A percentile compares a stretch with the other conserved stretches of the same genome.
Conservation (phyloP, 495 filamentous ascomycete species). For the Xylaria venustula region DNA sequence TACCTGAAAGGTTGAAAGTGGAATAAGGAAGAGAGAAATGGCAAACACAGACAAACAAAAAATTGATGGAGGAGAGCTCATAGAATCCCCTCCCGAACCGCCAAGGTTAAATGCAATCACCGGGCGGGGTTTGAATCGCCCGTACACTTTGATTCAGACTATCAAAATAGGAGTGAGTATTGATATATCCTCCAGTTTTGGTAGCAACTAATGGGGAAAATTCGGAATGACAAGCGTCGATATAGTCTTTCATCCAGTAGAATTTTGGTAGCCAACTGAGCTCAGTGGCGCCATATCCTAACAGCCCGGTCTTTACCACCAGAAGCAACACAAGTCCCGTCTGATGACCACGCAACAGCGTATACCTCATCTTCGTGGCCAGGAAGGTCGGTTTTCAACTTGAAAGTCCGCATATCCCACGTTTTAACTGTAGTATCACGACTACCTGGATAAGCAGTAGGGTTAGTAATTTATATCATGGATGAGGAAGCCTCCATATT, state of each 20-base stretch:
- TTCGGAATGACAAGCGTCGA: background rate
- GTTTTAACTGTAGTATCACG: slow-evolving; percentile 93
- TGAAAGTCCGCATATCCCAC: slow-evolving; percentile 85
- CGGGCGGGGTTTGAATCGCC: no score
- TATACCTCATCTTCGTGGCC: slow-evolving; percentile 96
- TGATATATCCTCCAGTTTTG: no score
- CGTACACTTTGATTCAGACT: no score
- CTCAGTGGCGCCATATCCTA: slow-evolving; percentile 71
- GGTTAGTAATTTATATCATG: slow-evolving; percentile 58
- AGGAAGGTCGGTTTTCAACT: slow-evolving; percentile 79
- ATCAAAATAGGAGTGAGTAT: no score
- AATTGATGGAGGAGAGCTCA: no score
- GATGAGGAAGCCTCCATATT: no score
- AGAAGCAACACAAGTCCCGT: slow-evolving; percentile 80
- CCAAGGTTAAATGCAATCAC: no score
- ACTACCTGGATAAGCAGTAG: background rate
- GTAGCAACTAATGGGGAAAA: background rate
- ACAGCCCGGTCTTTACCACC: slow-evolving; percentile 93
- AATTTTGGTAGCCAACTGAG: no score
- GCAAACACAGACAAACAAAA: no score
- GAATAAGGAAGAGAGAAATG: no score
- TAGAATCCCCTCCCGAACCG: no score
- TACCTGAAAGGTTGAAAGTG: no score
- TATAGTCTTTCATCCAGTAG: background rate
- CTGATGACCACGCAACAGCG: slow-evolving; percentile 85